Percentiles rank a stretch among this genome's conserved stretches.
phyloP scores from a whole-genome alignment of 1,284 basidiomycete species.

The Tilletia indica region DNA sequence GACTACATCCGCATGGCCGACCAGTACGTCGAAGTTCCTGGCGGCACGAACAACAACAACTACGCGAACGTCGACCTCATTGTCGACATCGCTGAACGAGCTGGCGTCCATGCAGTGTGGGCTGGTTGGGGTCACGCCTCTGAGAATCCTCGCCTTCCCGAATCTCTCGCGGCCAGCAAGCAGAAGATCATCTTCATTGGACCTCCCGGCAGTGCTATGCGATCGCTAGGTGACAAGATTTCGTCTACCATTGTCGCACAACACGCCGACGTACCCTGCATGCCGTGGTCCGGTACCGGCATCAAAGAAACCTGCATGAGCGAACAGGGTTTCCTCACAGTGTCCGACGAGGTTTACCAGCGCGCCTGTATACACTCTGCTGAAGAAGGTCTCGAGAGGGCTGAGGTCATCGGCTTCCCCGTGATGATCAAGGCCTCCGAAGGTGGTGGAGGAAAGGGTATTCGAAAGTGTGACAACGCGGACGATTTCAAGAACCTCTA shows the following conservation, averaged over 20 bases:
- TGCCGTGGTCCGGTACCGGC: slow-evolving; percentile 97
- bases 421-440: slow-evolving; percentile 99
- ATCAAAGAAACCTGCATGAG: slow-evolving; percentile 85
- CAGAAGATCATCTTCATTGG: slow-evolving; percentile 99
- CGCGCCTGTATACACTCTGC: slow-evolving; percentile 86
- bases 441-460: slow-evolving; percentile 96
- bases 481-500: slow-evolving; percentile 90
- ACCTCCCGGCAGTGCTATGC: slow-evolving; percentile 97
- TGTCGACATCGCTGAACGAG: slow-evolving; percentile 93
- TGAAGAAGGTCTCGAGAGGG: slow-evolving; percentile 75
- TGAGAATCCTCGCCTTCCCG: slow-evolving; percentile 97
- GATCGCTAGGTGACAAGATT: slow-evolving; percentile 98
- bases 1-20: slow-evolving; percentile 99
- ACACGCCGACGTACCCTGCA: slow-evolving; percentile 93
- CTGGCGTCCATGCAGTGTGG: slow-evolving; percentile 98
- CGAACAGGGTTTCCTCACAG: slow-evolving; percentile 85
- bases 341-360: slow-evolving; percentile 85
- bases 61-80: slow-evolving; percentile 99
- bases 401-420: slow-evolving; percentile 89
- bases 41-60: slow-evolving; percentile 98
- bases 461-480: slow-evolving; percentile 56
- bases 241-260: slow-evolving; percentile 99
- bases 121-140: slow-evolving; percentile 99
- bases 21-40: slow-evolving; percentile 96
- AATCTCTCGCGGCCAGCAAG: slow-evolving; percentile 83